phyloP scores from a whole-genome alignment of 495 filamentous ascomycete genomes.

The Penicillium paxilli region DNA sequence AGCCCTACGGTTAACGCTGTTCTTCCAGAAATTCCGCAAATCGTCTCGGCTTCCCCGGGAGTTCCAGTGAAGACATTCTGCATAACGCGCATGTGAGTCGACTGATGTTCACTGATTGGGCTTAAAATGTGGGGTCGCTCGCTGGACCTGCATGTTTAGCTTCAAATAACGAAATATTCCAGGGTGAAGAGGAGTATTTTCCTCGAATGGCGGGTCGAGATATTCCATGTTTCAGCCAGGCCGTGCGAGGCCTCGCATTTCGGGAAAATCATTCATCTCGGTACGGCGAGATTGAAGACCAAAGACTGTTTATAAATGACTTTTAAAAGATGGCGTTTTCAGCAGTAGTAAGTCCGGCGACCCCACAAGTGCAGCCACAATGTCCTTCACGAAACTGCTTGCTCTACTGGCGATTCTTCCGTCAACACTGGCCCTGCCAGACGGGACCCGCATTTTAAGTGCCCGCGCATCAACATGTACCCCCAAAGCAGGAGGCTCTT shows the following conservation, averaged over 20 bases:
- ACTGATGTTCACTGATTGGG: not conserved
- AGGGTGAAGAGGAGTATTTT: slow-evolving; percentile 6
- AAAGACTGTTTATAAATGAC: not conserved
- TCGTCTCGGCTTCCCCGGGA: not conserved
- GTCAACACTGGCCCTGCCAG: slow-evolving; percentile 2
- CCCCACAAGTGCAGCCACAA: not conserved
- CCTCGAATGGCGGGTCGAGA: slow-evolving; percentile 17
- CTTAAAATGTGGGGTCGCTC: not conserved
- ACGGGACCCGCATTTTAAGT: slow-evolving; percentile 4
- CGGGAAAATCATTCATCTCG: not conserved
- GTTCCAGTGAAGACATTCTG: not conserved
- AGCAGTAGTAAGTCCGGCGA: not conserved
- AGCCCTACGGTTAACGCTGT: too few species aligned
- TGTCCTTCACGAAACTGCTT: not conserved
- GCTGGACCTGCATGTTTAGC: not conserved
- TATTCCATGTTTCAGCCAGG: not conserved
- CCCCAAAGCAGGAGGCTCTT: slow-evolving; percentile 30
- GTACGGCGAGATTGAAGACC: not conserved
- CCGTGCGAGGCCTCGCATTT: not conserved
- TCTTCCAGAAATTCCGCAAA: not conserved
- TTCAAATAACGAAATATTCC: not conserved
- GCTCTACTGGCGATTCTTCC: slow-evolving; percentile 1
- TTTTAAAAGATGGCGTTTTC: not conserved
- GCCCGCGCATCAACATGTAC: slow-evolving; percentile 33
- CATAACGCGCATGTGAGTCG: not conserved